Conservation (phyloP, 1,284 basidiomycete genomes). For the Rhodotorula sp. region DNA sequence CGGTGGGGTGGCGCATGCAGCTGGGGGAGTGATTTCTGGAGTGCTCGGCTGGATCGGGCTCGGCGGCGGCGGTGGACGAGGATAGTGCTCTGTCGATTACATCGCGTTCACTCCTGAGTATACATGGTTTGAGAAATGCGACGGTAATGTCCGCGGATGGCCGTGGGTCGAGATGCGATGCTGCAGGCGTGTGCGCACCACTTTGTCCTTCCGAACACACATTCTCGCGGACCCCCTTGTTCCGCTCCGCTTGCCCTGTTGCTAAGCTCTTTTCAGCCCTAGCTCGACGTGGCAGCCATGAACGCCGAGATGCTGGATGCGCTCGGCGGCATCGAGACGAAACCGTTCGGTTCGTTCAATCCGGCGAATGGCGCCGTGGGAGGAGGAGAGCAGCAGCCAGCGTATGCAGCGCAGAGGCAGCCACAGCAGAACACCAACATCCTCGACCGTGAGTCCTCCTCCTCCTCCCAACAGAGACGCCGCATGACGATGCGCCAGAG, state of each 20-base stretch:
- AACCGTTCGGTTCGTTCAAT: conserved; percentile 3
- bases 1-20: background rate
- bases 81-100: background rate
- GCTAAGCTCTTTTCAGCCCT: no score
- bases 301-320: conserved; percentile 25
- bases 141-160: background rate
- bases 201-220: background rate
- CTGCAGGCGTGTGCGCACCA: background rate
- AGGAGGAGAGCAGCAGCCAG: background rate
- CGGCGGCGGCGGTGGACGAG: background rate
- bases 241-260: background rate
- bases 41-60: background rate
- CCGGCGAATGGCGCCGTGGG: no score
- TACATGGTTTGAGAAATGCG: background rate
- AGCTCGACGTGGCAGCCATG: background rate
- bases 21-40: background rate
- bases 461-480: no score
- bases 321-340: conserved; percentile 19
- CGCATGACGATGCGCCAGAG: background rate
- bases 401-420: background rate
- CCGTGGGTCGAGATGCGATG: background rate
- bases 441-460: conserved; percentile 18
- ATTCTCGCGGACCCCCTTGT: background rate
- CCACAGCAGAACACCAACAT: conserved; percentile 2
- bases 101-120: background rate